Conservation (phyloP, 2,329 filamentous ascomycete species). For the Aspergillus chevalieri region DNA sequence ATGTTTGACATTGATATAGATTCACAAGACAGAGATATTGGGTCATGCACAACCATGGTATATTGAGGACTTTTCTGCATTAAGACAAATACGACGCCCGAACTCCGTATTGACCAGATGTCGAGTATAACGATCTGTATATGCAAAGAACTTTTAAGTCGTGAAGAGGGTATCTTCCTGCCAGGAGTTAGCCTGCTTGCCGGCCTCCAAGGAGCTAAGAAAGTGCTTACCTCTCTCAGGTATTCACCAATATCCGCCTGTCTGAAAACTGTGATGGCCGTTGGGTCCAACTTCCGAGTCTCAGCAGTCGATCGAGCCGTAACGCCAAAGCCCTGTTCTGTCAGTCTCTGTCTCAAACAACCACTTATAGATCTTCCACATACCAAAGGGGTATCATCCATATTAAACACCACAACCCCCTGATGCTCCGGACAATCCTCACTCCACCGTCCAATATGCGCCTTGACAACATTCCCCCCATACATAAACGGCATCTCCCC, state of each 20-base stretch:
- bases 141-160: constrained; percentile 32
- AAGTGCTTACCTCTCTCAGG: constrained; percentile 60
- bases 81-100: constrained; percentile 20
- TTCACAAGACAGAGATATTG: no score
- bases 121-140: constrained; percentile 16
- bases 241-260: constrained; percentile 96
- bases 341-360: neutral
- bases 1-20: neutral
- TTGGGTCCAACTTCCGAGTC: constrained; percentile 78
- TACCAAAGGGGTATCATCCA: constrained; percentile 78
- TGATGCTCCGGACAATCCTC: constrained; percentile 92
- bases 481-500: constrained; percentile 98
- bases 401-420: constrained; percentile 81
- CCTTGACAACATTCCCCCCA: constrained; percentile 81
- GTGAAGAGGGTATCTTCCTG: constrained; percentile 59
- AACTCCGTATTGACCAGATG: constrained; percentile 13
- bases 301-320: constrained; percentile 84
- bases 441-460: constrained; percentile 74
- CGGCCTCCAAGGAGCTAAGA: neutral
- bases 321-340: constrained; percentile 71
- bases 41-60: neutral
- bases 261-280: constrained; percentile 79
- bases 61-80: neutral
- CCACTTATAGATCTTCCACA: neutral
- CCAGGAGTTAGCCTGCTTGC: neutral